Percentiles rank a stretch among this genome's conserved stretches.
Conservation (phyloP, 495 filamentous ascomycete genomes). For the Tuber calosporum region DNA sequence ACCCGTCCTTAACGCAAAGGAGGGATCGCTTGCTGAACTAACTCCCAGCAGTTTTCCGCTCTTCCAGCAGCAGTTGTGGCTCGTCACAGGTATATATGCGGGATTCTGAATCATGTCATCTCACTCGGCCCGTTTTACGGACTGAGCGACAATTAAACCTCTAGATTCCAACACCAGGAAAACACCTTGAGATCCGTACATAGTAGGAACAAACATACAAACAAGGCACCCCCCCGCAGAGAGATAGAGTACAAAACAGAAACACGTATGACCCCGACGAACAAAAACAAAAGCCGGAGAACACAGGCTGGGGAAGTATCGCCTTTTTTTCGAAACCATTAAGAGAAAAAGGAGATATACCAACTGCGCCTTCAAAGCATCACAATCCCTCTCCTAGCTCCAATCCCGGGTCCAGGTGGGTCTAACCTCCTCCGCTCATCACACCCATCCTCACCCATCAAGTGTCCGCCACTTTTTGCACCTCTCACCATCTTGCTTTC, state of each 20-base stretch:
- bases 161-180: background rate
- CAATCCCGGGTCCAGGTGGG: conserved; percentile 11
- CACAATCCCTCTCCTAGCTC: conserved; percentile 32
- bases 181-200: background rate
- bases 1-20: background rate
- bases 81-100: too few species aligned
- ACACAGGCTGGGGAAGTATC: conserved; percentile 6
- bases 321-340: conserved; percentile 4
- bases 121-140: background rate
- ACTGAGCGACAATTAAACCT: background rate
- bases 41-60: background rate
- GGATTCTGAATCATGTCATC: background rate
- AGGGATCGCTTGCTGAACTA: background rate
- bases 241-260: conserved; percentile 8
- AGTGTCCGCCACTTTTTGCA: conserved; percentile 13
- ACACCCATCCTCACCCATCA: conserved; percentile 6
- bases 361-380: conserved; percentile 17
- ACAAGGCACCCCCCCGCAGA: conserved; percentile 2
- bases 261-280: conserved; percentile 1
- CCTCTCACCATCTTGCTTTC: conserved; percentile 6
- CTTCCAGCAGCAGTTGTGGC: background rate
- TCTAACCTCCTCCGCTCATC: conserved; percentile 19
- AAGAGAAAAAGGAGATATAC: conserved; percentile 5
- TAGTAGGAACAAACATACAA: background rate
- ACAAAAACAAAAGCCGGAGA: background rate